Base-by-base conservation (phyloP, 345 rosid species). In the Isatis tinctoria region DNA sequence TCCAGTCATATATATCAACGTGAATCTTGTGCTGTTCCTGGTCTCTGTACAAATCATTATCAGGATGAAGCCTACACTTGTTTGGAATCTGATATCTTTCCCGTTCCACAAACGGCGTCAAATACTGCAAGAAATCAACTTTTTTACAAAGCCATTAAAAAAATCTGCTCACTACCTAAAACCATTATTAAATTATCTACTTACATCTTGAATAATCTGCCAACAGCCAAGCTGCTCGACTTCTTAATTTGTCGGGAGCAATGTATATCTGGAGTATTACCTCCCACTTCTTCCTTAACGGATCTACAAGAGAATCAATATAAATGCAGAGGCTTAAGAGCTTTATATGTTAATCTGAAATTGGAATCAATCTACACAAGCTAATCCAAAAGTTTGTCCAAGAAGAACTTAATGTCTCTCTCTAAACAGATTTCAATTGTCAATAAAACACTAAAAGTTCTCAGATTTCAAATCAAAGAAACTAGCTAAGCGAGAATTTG, bases 161-260 rank as follows among this genome's bases (percentile, higher is more conserved):
- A n/a, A 44, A 22, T 10, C 5, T 22, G 24, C 24, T 22, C 24
- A 2, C 24, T 22, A 22, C 24, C 24, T 22, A 30, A 66, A 48
- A 16, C 4, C 14, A 10, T 11, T 0, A 8, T 8, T 5, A n/a
- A 18, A 12, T 24, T 36, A 33, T 65, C 75, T 66, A 6, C 73
- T 68, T 69, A 90, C 99, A 82, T 95, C 94, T 68, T 88, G 92
- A 57, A 92, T 83, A 69, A 83, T 82, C 73, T 84, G 53, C 96
- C n/a, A n/a, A n/a, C n/a, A n/a, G n/a, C n/a, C 98, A 86, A 11
- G 98, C 99, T 2, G 89, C 86, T 80, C 91, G 79, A 73, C 97
- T 95, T 83, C 99, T 85, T n/a, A n/a, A n/a, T n/a, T 65, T 89
- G 94, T 74, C 99, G 69, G 2, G 97, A 90, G 79, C 99, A 95